These are phyloP conservation scores for Diaporthe destruens DNA, from an alignment of 2,329 filamentous ascomycete species.

Conservation along the genomic window DNA sequence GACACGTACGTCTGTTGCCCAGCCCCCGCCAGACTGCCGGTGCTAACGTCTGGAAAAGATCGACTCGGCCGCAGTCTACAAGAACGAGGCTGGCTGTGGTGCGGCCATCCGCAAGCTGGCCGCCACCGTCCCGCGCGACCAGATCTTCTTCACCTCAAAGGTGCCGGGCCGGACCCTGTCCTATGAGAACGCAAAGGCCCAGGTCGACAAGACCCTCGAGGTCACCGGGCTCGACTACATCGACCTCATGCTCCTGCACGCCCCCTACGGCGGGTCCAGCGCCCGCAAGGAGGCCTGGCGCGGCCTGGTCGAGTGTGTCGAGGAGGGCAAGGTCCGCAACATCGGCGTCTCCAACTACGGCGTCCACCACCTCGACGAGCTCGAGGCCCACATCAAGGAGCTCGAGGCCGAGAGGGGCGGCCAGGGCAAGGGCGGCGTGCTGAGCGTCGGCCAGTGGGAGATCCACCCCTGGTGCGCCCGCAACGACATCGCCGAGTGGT, in stretches of 20 bases:
- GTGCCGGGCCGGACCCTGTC: constrained; percentile 58
- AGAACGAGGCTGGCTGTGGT: constrained; percentile 64
- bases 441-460: constrained; percentile 90
- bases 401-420: constrained; percentile 72
- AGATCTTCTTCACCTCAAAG: constrained; percentile 70
- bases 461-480: constrained; percentile 89
- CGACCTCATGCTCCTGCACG: constrained; percentile 74
- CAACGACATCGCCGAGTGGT: constrained; percentile 85
- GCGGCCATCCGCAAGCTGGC: constrained; percentile 55
- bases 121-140: constrained; percentile 58
- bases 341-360: constrained; percentile 77
- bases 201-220: constrained; percentile 73
- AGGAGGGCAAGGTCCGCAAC: constrained; percentile 71
- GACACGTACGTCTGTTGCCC: constrained; percentile 56
- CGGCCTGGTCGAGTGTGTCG: constrained; percentile 73
- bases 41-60: constrained; percentile 52
- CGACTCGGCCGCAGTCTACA: constrained; percentile 66
- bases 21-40: background rate
- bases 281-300: constrained; percentile 71
- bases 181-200: constrained; percentile 74
- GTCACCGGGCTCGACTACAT: constrained; percentile 75
- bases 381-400: constrained; percentile 70
- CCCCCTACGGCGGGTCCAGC: constrained; percentile 69
- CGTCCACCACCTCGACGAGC: constrained; percentile 71
- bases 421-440: constrained; percentile 74